Conservation (phyloP, 495 filamentous ascomycete species). For the Rhypophila decipiens region DNA sequence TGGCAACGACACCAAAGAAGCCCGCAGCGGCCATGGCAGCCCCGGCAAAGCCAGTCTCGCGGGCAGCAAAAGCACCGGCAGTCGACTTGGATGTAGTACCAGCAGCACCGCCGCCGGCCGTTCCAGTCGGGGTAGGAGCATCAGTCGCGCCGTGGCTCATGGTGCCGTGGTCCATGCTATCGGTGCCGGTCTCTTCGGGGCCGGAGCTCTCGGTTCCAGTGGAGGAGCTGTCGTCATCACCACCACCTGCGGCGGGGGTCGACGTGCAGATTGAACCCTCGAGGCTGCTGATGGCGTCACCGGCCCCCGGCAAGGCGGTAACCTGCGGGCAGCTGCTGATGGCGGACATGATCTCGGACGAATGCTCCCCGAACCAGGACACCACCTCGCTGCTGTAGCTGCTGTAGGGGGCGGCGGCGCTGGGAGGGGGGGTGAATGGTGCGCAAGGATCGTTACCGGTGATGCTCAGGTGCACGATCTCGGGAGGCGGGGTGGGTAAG, state of each 20-base stretch:
- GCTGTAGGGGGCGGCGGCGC: constrained; percentile 3
- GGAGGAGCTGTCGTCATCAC: background rate
- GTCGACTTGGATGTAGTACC: constrained; percentile 1
- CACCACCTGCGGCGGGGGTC: background rate
- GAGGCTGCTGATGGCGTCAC: too few relatives aligned
- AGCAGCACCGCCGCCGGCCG: constrained; percentile 5
- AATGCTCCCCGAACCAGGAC: constrained; percentile 8
- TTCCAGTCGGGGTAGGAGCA: background rate
- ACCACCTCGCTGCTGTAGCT: constrained; percentile 4
- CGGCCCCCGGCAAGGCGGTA: too few relatives aligned
- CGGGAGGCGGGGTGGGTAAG: constrained; percentile 16
- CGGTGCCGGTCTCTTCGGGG: background rate
- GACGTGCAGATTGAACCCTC: background rate
- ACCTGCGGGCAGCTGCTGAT: constrained; percentile 10
- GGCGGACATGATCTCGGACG: constrained; percentile 2
- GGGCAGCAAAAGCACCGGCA: background rate
- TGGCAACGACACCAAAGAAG: constrained; percentile 19
- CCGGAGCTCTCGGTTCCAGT: background rate
- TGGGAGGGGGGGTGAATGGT: constrained; percentile 2
- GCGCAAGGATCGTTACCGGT: constrained; percentile 9
- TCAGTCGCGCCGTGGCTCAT: background rate
- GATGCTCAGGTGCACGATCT: background rate
- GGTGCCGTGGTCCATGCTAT: too few relatives aligned
- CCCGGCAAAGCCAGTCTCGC: constrained; percentile 16
- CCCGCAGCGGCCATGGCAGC: constrained; percentile 17